Base-by-base conservation (phyloP, 306 rosid species). In the Biancaea sappan region DNA sequence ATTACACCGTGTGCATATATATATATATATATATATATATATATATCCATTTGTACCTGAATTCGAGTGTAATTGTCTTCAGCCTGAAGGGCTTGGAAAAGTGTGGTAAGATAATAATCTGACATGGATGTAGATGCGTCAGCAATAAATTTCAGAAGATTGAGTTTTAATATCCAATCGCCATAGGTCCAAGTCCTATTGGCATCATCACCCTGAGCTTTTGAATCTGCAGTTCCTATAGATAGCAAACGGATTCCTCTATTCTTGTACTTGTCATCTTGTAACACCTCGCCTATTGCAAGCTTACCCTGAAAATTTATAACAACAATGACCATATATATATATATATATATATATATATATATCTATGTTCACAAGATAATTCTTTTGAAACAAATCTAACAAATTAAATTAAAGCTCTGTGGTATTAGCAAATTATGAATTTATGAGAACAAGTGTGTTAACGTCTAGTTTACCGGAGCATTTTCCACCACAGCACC, bases 161-260 rank as follows among this genome's bases (percentile, higher is more conserved):
- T 22, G 79, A 26, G 4, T 11, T 10, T 1, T 0, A 0, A n/a
- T n/a, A n/a, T 4, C 90, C 90, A 86, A 25, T 63, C 69, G 3
- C 38, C 5, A 41, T 63, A 10, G 13, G 83, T 84, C 90, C 90
- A 86, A 53, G 21, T 81, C 54, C 9, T 78, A 84, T 14, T 60
- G 1, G 86, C 85, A 44, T 44, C 51, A 47, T 53, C 73, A 69
- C 71, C 70, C 71, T 12, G 6, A 58, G 57, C 32, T 61, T 82
- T 84, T n/a, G 72, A 24, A 14, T 77, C 34, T n/a, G 88, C 91
- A 13, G 88, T 81, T 37, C 88, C 91, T 15, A 87, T 7, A 3
- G 91, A 87, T 57, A 84, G 75, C 43, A 84, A 75, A 1, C 84
- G 46, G 69, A 87, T 16, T 29, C 48, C 69, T 14, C 63, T 79